A percentile compares a stretch with the other conserved stretches of the same genome.
phyloP scores from a whole-genome alignment of 2,329 filamentous ascomycete species.

The Fusarium caatingaense region DNA sequence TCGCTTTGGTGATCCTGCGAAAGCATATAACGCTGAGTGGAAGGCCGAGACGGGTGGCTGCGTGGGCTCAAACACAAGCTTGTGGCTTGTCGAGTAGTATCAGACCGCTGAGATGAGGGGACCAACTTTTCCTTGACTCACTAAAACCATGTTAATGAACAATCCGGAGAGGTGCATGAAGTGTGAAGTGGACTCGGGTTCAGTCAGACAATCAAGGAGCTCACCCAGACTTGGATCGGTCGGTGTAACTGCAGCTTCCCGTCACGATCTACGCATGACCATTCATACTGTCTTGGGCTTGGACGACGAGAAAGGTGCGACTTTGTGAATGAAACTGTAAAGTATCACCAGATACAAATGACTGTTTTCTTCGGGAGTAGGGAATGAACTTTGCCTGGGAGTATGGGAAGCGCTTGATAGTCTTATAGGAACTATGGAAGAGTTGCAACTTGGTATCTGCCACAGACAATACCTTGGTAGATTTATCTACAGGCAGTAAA shows the following conservation, averaged over 20 bases:
- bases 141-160: neutral
- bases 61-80: conserved; percentile 16
- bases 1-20: neutral
- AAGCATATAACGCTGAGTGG: neutral
- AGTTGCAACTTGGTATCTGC: neutral
- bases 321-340: neutral
- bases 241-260: conserved; percentile 33
- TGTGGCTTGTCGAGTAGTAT: neutral
- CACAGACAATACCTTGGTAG: neutral
- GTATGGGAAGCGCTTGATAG: neutral
- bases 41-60: conserved; percentile 27
- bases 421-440: neutral
- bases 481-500: neutral
- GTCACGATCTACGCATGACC: conserved; percentile 18
- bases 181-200: neutral
- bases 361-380: neutral
- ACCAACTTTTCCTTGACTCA: neutral
- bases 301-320: neutral
- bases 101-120: neutral
- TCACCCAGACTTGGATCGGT: conserved; percentile 1
- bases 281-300: neutral
- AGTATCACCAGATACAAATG: neutral
- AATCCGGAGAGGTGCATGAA: neutral
- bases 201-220: neutral
- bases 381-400: neutral